A percentile compares a stretch with the other conserved stretches of the same genome.
Evolutionary conservation across 352 stramenopile species (phyloP).

Genomic region (Pythium folliculosum): DNA sequence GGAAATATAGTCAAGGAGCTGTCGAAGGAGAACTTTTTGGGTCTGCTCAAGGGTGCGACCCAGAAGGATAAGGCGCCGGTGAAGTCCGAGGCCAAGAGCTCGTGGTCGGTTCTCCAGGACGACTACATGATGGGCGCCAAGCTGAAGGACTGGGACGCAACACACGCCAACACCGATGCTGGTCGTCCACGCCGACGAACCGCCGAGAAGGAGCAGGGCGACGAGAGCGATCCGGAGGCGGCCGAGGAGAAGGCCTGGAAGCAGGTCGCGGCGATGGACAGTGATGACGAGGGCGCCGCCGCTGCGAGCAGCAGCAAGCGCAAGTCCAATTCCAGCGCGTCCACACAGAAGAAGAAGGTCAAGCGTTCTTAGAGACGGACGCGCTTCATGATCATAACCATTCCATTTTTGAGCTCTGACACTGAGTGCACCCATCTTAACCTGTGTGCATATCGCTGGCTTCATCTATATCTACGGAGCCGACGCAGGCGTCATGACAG

Average conservation of each 20-base stretch:
- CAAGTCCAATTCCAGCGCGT: slow-evolving; percentile 31
- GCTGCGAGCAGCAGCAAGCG: slow-evolving; percentile 32
- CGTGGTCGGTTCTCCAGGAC: slow-evolving; percentile 84
- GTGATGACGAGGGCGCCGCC: slow-evolving; percentile 42
- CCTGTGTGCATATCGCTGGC: too few relatives aligned
- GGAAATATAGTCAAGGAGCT: slow-evolving; percentile 65
- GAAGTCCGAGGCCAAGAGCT: slow-evolving; percentile 51
- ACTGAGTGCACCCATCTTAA: not conserved
- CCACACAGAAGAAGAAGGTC: slow-evolving; percentile 39
- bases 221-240: slow-evolving; percentile 63
- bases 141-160: slow-evolving; percentile 82
- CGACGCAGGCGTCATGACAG: too few relatives aligned
- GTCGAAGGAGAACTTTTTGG: slow-evolving; percentile 84
- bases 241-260: slow-evolving; percentile 73
- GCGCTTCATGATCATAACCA: slow-evolving; percentile 8
- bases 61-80: slow-evolving; percentile 31
- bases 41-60: slow-evolving; percentile 62
- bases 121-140: slow-evolving; percentile 88
- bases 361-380: slow-evolving; percentile 30
- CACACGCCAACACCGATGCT: slow-evolving; percentile 28
- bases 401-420: slow-evolving; percentile 5
- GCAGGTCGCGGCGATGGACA: slow-evolving; percentile 49
- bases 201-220: slow-evolving; percentile 24
- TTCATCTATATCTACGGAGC: too few relatives aligned
- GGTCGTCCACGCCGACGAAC: slow-evolving; percentile 20